Base-by-base conservation (phyloP, 1,284 basidiomycete genomes). In the Apiotrichum sp. region DNA sequence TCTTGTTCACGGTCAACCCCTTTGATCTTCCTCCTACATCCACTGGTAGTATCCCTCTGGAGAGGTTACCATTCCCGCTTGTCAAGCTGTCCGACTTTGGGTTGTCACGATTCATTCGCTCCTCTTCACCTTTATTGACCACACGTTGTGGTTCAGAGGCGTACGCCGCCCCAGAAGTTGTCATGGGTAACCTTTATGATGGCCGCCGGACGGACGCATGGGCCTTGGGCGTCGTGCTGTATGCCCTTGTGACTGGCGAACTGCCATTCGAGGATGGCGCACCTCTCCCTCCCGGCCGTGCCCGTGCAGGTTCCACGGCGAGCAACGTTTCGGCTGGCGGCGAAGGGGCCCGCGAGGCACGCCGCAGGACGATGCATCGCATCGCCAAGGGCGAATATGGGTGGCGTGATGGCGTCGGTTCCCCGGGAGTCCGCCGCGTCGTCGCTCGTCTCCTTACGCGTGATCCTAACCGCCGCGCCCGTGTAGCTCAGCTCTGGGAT, bases 11-110 rank as follows among this genome's bases (percentile, higher is more conserved):
- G 9, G 61, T 68, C 43, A 75, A 75, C 56, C 79, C 76, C 0
- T 80, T 79, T 67, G 72, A 62, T 14, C 62, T 69, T 11, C 65
- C 65, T 9, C 65, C 50, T 56, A 77, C 57, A 64, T 55, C 76
- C 51, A 61, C 63, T 8, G 62, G 62, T 46, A 67, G 66, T 2
- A 71, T 79, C 29, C 76, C 78, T 0, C 69, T 80, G 56, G 57
- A 69, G 38, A 57, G 68, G 33, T 67, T 76, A 50, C 82, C 81
- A 0, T 62, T 77, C 0, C 86, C 88, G 0, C 80, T 93, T 7
- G 79, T 95, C 74, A 93, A 93, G 73, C 79, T 95, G 9, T 89
- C 88, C 32, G 92, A 96, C 72, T 96, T 95, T 69, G 92, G 92
- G 6, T 82, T 96, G 31, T 87, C 89, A 31, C 83, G 90, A 22